These are phyloP conservation scores for Epicoccum sorghinum DNA, from an alignment of 2,329 filamentous ascomycete species.

Conservation along the genomic window DNA sequence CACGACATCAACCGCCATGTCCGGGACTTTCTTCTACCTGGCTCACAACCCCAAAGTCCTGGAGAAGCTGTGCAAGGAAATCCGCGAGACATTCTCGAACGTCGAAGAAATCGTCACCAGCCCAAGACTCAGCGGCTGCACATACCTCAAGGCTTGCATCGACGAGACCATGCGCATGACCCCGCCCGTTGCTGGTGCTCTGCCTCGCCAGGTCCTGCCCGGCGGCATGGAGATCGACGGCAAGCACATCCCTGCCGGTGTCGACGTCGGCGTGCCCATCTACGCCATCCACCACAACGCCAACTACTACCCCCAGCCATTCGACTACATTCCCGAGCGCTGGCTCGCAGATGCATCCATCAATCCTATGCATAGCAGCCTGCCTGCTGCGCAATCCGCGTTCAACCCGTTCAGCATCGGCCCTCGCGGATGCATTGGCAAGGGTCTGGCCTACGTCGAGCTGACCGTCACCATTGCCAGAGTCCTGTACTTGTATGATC, in stretches of 20 bases:
- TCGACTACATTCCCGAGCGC: conserved; percentile 46
- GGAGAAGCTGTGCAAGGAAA: conserved; percentile 41
- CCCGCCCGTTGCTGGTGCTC: conserved; percentile 47
- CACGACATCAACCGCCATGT: conserved; percentile 52
- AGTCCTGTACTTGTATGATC: conserved; percentile 66
- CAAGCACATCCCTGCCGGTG: conserved; percentile 43
- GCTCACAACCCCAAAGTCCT: conserved; percentile 47
- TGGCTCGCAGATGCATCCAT: conserved; percentile 42
- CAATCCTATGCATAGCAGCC: conserved; percentile 38
- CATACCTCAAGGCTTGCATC: conserved; percentile 48
- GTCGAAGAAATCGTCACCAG: conserved; percentile 49
- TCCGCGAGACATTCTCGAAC: conserved; percentile 40
- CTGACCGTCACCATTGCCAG: conserved; percentile 68
- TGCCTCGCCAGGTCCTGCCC: conserved; percentile 46
- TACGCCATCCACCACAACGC: conserved; percentile 49
- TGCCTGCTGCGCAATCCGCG: conserved; percentile 63
- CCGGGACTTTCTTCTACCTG: conserved; percentile 54
- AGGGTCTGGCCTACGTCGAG: conserved; percentile 71
- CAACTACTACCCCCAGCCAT: conserved; percentile 47
- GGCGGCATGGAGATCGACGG: conserved; percentile 49
- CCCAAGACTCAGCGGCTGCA: conserved; percentile 39
- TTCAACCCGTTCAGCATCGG: conserved; percentile 79
- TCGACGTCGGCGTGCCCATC: conserved; percentile 46
- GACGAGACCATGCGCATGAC: conserved; percentile 51
- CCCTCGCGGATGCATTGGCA: conserved; percentile 74